Base-by-base conservation (phyloP, 257 asterid species). In the Forsythia viridissima region DNA sequence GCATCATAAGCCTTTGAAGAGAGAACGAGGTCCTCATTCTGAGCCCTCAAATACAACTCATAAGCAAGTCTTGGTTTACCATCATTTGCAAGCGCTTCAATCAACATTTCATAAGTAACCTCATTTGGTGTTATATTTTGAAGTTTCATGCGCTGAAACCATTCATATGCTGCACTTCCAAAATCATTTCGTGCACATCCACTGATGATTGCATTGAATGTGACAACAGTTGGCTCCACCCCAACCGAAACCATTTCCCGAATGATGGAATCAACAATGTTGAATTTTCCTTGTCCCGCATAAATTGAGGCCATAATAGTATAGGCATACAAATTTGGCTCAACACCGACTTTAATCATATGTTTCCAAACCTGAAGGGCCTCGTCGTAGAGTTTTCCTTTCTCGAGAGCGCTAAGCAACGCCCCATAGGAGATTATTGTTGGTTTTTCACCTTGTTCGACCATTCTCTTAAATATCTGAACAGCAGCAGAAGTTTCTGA, bases 11-110 rank as follows among this genome's bases (percentile, higher is more conserved):
- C 96, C 90, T 90, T 95, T 0, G 87, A 34, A 0, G 98, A 92
- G 40, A 95, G 97, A 82, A 8, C 83, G 37, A 93, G 77, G 9
- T 95, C 97, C 83, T 93, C 97, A 4, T 84, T 82, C 6, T 24
- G 78, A 48, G 94, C 97, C 80, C 90, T 85, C 85, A 85, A 66
- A 68, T 92, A 88, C 90, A 92, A 41, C 86, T 92, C 97, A 51
- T 88, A 92, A 11, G 97, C 96, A 30, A 96, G 86, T 89, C 97
- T 87, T 1, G 98, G 98, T 81, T 96, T 96, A 12, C 96, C 97
- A 63, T 92, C 97, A 8, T 76, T 89, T 0, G 89, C 89, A 2
- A 96, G 97, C 73, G 86, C 96, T 85, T 88, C 94, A 68, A 93
- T 88, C 91, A 92, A 39, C 84, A 86, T 84, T 73, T 92, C 96